These are phyloP conservation scores for Amphibolis antarctica DNA, from an alignment of 106 monocot species.

Conservation along the genomic window DNA sequence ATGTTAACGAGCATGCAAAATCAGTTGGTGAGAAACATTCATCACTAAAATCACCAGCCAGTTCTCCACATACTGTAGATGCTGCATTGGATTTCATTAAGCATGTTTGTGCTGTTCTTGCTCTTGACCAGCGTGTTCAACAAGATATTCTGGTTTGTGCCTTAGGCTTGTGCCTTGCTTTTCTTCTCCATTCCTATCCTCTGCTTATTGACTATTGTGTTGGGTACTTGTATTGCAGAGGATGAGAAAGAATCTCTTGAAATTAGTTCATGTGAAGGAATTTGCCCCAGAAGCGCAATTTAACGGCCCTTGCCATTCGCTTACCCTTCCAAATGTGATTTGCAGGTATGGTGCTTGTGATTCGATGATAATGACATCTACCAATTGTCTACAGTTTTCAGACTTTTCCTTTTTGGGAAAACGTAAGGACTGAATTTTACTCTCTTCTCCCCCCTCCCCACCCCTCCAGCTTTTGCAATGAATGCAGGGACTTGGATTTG, in stretches of 20 bases:
- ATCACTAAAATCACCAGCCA: neutral
- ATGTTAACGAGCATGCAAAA: constrained; percentile 39
- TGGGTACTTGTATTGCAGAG: constrained; percentile 30
- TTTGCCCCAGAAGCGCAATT: constrained; percentile 96
- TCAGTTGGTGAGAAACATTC: constrained; percentile 5
- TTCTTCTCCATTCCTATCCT: neutral
- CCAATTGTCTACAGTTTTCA: neutral
- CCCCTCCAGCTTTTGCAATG: constrained; percentile 74
- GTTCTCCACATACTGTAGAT: constrained; percentile 38
- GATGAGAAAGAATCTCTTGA: constrained; percentile 89
- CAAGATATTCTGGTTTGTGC: constrained; percentile 70
- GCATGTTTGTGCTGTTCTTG: constrained; percentile 83
- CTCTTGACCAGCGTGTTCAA: constrained; percentile 75
- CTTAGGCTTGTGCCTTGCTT: neutral
- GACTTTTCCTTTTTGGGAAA: neutral
- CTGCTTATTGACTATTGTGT: neutral
- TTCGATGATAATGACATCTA: neutral
- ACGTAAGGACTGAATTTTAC: too few relatives aligned
- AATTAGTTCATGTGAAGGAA: constrained; percentile 76
- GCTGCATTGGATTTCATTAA: constrained; percentile 87
- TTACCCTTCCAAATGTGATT: constrained; percentile 82
- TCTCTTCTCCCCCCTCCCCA: too few relatives aligned
- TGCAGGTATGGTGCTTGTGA: constrained; percentile 50
- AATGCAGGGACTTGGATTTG: constrained; percentile 85
- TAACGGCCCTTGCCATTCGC: constrained; percentile 37